Base-by-base conservation (phyloP, 192 early-diverging fungal genomes). In the Entomortierella parvispora region DNA sequence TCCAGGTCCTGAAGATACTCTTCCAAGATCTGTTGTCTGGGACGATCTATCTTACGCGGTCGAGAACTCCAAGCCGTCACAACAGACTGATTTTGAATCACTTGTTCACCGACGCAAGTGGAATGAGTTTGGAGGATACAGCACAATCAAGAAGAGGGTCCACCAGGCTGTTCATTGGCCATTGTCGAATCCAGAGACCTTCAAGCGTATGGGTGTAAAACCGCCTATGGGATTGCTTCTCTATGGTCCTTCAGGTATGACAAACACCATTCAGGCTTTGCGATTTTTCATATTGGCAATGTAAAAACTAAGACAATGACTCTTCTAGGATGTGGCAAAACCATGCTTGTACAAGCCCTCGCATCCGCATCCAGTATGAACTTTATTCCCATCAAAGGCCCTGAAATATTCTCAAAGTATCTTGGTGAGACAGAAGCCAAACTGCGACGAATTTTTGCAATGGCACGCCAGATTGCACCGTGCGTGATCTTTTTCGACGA, bases 401-500 rank as follows among this genome's bases (percentile, higher is more conserved):
- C 91, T 25, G 90, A 97, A 57, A 85, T 99, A n/a, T 96, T 92
- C 72, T 97, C 95, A 59, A 97, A 96, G 81, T 99, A 98, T 59
- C 80, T 98, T 0, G 97, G 97, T 14, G 96, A 97, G 50, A 95
- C 96, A 0, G 97, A 99, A 80, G 85, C 82, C 0, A 84, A 71
- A 11, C 78, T 99, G 22, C 85, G 97, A n/a, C 77, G 83, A 2
- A 71, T 97, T 44, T 99, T 98, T 87, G 84, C 86, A 9, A 85
- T 88, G n/a, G 96, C 97, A 0, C 86, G 91, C 26, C 80, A 86
- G 22, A 83, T 94, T n/a, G 86, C 90, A n/a, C 97, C 97, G 0
- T 97, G 94, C 59, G 85, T 99, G 45, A 68, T 99, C 29, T 97
- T 98, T 79, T 87, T 99, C 71, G 97, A 99, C 69, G 95, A 98